Conservation (phyloP, 1,284 basidiomycete species). For the Puccinia horiana region DNA sequence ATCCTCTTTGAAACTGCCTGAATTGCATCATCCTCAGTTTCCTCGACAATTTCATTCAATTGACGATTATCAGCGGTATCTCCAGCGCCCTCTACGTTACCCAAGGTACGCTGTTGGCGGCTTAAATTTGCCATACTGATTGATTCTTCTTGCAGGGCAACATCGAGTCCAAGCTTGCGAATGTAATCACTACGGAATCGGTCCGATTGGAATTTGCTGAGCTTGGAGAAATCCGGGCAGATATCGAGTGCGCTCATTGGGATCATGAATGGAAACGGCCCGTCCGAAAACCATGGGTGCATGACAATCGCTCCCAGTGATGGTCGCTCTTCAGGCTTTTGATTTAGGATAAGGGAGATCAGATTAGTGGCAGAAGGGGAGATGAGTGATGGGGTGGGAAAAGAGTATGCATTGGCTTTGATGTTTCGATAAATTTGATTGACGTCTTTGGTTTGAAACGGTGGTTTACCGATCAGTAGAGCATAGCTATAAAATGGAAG, state of each 20-base stretch:
- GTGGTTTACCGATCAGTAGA: conserved; percentile 85
- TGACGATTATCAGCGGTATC: conserved; percentile 43
- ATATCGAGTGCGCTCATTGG: conserved; percentile 74
- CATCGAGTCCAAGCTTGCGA: conserved; percentile 67
- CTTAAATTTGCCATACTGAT: conserved; percentile 56
- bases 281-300: conserved; percentile 80
- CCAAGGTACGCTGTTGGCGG: conserved; percentile 51
- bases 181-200: conserved; percentile 71
- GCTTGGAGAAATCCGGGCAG: conserved; percentile 72
- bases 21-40: conserved; percentile 40
- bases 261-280: conserved; percentile 77
- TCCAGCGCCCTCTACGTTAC: conserved; percentile 23
- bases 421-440: conserved; percentile 95
- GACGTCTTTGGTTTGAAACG: conserved; percentile 97
- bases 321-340: conserved; percentile 69
- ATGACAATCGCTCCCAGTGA: conserved; percentile 80
- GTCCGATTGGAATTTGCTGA: conserved; percentile 68
- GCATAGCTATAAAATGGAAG: conserved; percentile 68
- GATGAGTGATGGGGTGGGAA: conserved; percentile 75
- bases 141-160: conserved; percentile 55
- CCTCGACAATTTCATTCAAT: conserved; percentile 38
- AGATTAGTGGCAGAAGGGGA: conserved; percentile 74
- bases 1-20: conserved; percentile 33
- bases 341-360: conserved; percentile 81
- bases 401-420: conserved; percentile 88